These are phyloP conservation scores for Murraya paniculata DNA, from an alignment of 345 rosid genomes.

Conservation along the genomic window DNA sequence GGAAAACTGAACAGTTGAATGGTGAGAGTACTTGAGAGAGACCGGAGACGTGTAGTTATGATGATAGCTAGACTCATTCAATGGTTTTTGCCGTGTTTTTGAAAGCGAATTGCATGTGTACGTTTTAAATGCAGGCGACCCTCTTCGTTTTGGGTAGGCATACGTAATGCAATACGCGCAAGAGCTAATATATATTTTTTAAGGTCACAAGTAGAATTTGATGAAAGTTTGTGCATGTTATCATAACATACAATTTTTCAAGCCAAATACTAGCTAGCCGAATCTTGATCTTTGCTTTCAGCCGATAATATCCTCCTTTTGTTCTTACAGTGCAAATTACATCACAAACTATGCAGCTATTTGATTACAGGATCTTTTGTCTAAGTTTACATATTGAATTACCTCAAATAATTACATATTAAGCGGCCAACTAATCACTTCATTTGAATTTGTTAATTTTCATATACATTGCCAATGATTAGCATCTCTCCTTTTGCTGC, in stretches of 20 bases:
- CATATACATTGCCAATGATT: not conserved
- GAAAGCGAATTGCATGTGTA: slow-evolving; percentile 44
- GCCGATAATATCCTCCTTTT: not conserved
- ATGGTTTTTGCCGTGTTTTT: not conserved
- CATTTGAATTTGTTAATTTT: not conserved
- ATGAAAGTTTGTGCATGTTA: not conserved
- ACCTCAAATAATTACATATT: not conserved
- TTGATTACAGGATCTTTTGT: not conserved
- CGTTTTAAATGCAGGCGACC: slow-evolving; percentile 32
- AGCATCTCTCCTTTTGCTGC: not conserved
- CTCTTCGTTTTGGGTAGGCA: not conserved
- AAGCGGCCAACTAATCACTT: not conserved
- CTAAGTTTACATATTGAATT: not conserved
- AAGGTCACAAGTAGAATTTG: not conserved
- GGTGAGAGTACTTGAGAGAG: not conserved
- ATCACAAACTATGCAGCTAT: not conserved
- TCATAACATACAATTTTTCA: not conserved
- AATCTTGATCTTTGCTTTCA: not conserved
- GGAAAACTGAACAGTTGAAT: not conserved
- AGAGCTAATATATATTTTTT: not conserved
- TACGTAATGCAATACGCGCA: not conserved
- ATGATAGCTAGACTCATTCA: slow-evolving; percentile 14
- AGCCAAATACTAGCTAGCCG: not conserved
- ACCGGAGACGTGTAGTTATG: not conserved
- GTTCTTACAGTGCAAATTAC: not conserved